Conservation (phyloP, 2,329 filamentous ascomycete genomes). For the Scolecobasidium constrictum region DNA sequence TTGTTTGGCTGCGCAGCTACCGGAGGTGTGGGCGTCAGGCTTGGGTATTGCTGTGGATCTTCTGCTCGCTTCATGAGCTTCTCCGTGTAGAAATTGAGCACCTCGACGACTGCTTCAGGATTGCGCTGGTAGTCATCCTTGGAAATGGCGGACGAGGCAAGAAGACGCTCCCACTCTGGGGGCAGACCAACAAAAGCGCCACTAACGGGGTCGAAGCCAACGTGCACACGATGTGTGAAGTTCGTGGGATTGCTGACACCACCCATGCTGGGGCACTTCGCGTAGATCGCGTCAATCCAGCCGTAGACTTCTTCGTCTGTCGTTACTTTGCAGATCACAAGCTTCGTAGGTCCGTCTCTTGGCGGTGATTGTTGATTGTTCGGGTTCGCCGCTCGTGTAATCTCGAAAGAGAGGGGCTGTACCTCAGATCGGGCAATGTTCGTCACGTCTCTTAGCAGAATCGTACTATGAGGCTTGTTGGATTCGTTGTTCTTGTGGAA, state of each 20-base stretch:
- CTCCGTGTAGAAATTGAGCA: slow-evolving; percentile 76
- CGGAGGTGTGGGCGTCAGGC: slow-evolving; percentile 57
- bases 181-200: slow-evolving; percentile 92
- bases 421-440: slow-evolving; percentile 86
- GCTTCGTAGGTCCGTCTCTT: slow-evolving; percentile 70
- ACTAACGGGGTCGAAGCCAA: slow-evolving; percentile 91
- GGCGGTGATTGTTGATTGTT: slow-evolving; percentile 52
- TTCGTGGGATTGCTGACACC: slow-evolving; percentile 98
- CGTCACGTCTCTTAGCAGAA: slow-evolving; percentile 77
- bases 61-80: slow-evolving; percentile 63
- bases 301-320: slow-evolving; percentile 95
- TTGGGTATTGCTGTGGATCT: slow-evolving; percentile 57
- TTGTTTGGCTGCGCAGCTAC: slow-evolving; percentile 34
- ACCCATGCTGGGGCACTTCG: slow-evolving; percentile 92
- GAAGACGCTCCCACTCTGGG: slow-evolving; percentile 90
- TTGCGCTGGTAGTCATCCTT: slow-evolving; percentile 99
- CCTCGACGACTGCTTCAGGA: slow-evolving; percentile 60
- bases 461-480: slow-evolving; percentile 69
- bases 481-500: slow-evolving; percentile 87
- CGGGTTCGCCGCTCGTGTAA: slow-evolving; percentile 63
- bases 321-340: slow-evolving; percentile 86
- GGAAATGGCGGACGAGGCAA: slow-evolving; percentile 93
- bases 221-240: slow-evolving; percentile 93
- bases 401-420: slow-evolving; percentile 86
- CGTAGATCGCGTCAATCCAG: slow-evolving; percentile 98